phyloP scores from a whole-genome alignment of 1,284 basidiomycete species.

The Irpex rosettiformis region DNA sequence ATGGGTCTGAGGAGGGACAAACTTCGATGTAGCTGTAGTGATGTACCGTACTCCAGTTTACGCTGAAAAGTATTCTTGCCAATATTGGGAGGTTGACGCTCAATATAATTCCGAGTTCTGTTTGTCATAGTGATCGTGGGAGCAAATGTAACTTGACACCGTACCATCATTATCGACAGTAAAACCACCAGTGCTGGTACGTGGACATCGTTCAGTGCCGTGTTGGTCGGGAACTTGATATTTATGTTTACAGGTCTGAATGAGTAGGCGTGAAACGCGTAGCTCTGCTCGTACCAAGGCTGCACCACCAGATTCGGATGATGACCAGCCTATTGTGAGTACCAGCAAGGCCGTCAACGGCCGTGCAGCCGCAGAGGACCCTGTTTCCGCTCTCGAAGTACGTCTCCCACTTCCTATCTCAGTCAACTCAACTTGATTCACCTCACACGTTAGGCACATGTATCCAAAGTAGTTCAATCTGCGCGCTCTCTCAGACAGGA shows the following conservation, averaged over 20 bases:
- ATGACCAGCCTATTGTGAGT: not conserved
- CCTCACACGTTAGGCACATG: conserved; percentile 18
- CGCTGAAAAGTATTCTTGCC: too few relatives aligned
- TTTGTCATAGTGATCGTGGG: too few relatives aligned
- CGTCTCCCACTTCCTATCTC: not conserved
- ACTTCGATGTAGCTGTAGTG: not conserved
- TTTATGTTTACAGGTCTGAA: too few relatives aligned
- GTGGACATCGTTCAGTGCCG: too few relatives aligned
- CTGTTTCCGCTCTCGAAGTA: not conserved
- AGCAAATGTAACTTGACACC: too few relatives aligned
- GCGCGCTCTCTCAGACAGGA: conserved; percentile 20
- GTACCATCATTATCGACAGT: too few relatives aligned
- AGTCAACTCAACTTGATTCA: not conserved
- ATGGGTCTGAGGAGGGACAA: too few relatives aligned
- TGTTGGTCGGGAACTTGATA: too few relatives aligned
- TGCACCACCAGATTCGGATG: not conserved
- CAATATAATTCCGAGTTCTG: too few relatives aligned
- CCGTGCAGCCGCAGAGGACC: not conserved
- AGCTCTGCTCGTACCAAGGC: not conserved
- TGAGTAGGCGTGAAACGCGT: not conserved
- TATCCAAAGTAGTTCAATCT: conserved; percentile 22
- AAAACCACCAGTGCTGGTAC: too few relatives aligned
- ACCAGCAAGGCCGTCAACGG: not conserved
- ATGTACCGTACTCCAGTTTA: too few relatives aligned
- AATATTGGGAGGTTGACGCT: too few relatives aligned